Base-by-base conservation (phyloP, 2,329 filamentous ascomycete species). In the Colletotrichum sp. region DNA sequence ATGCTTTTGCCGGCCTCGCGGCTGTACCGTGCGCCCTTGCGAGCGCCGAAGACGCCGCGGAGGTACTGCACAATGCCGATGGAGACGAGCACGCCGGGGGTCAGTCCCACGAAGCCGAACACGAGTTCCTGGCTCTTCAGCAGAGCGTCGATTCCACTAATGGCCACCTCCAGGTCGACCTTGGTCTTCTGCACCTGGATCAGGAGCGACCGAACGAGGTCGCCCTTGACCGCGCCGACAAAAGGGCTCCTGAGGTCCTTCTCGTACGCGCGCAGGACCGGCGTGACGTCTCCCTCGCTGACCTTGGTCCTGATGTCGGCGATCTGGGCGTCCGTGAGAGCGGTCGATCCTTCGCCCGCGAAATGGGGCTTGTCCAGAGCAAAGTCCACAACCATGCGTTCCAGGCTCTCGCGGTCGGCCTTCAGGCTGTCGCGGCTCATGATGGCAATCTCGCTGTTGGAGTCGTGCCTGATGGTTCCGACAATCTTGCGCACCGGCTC, bases 111-210 rank as follows among this genome's bases (percentile, higher is more conserved):
- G 81, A 99, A 98, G n/a, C 95, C 97, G 86, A 99, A 99, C 28
- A 99, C 95, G 64, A 99, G 90, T 83, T 99, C 96, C 83, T 99
- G 97, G 81, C 96, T 98, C 87, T 97, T 98, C 74, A 99, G 90
- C 36, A 99, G 90, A 39, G 95, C 92, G 87, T 99, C 96, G 79
- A 99, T 99, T 21, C 97, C 97, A 76, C 95, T 95, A 87, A 99
- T 96, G 16, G 97, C 97, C 77, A 99, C 93, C 84, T 99, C 97
- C 15, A 99, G 93, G 82, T 99, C 97, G 10, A 99, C 97, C 87
- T 99, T 99, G 26, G 97, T 99, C 89, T 99, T 99, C 82, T 99
- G 97, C 49, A 99, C 93, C 83, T 99, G 97, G 71, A 99, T 99
- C 60, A 99, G 89, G 32, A 99, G 91, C 6, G 96, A 96, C 68